Evolutionary conservation across 148 eudicot genomes (phyloP).

Genomic region (Chenopodium album): DNA sequence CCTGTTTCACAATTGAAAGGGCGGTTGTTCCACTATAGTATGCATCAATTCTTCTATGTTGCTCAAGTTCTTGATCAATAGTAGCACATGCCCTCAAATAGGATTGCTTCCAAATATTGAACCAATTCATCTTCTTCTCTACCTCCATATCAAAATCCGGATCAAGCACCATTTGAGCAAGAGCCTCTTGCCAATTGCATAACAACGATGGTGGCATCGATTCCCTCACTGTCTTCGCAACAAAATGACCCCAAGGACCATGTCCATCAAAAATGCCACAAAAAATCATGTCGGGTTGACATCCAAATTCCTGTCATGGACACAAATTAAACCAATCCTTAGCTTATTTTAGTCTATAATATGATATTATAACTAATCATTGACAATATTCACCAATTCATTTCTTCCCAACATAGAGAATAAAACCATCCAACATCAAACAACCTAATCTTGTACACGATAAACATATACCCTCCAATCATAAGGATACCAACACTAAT

Average conservation of each 20-base stretch:
- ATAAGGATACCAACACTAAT: constrained; percentile 1
- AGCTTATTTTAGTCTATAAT: background rate
- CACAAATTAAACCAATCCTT: constrained; percentile 12
- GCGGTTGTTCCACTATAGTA: constrained; percentile 87
- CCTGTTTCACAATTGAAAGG: constrained; percentile 87
- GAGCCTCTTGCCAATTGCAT: constrained; percentile 72
- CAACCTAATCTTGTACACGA: background rate
- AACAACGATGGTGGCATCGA: constrained; percentile 72
- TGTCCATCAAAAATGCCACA: constrained; percentile 97
- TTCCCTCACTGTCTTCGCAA: constrained; percentile 80
- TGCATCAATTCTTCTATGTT: constrained; percentile 66
- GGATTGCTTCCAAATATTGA: constrained; percentile 74
- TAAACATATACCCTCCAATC: background rate
- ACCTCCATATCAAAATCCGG: constrained; percentile 50
- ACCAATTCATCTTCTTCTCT: constrained; percentile 55
- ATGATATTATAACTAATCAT: background rate
- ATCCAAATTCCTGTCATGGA: constrained; percentile 71
- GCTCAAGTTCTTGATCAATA: constrained; percentile 67
- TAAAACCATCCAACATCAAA: constrained; percentile 12
- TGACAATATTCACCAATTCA: constrained; percentile 6
- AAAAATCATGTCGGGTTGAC: constrained; percentile 88
- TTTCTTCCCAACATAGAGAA: constrained; percentile 16
- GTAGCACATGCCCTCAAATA: constrained; percentile 75
- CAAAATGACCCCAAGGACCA: constrained; percentile 96
- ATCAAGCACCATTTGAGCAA: constrained; percentile 58